These are phyloP conservation scores for Poa annua DNA, from an alignment of 176 grass and related monocot genomes.

Conservation along the genomic window DNA sequence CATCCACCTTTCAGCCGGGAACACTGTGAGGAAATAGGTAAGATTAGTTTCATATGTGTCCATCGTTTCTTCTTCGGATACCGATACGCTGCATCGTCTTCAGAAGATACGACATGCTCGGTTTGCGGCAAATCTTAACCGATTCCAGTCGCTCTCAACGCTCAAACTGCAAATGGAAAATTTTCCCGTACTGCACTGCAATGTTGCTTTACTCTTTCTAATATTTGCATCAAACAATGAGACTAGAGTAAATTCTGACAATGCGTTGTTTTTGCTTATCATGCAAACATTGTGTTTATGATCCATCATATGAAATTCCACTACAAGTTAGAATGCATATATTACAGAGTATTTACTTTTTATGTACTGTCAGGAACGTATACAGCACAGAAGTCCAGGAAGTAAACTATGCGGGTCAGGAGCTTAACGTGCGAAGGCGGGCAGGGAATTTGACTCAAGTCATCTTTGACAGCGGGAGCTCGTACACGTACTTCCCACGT, in stretches of 20 bases:
- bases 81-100: slow-evolving; percentile 11
- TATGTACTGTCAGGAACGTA: slow-evolving; percentile 48
- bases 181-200: not conserved
- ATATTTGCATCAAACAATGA: not conserved
- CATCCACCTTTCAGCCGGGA: too few relatives aligned
- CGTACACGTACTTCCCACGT: slow-evolving; percentile 79
- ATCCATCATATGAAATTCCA: not conserved
- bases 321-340: not conserved
- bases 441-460: slow-evolving; percentile 59
- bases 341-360: slow-evolving; percentile 15
- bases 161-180: slow-evolving; percentile 14
- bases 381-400: slow-evolving; percentile 59
- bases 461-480: slow-evolving; percentile 79
- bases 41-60: slow-evolving; percentile 4
- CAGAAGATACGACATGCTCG: slow-evolving; percentile 9
- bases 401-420: slow-evolving; percentile 60
- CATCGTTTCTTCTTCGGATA: slow-evolving; percentile 34
- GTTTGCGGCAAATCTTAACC: slow-evolving; percentile 31
- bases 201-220: slow-evolving; percentile 12
- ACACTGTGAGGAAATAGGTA: too few relatives aligned
- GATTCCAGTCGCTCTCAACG: slow-evolving; percentile 12
- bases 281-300: not conserved
- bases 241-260: not conserved
- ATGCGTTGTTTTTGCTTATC: too few relatives aligned
- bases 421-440: slow-evolving; percentile 44